Conservation (phyloP, 2,329 filamentous ascomycete genomes). For the Ambrosiella beaveri region DNA sequence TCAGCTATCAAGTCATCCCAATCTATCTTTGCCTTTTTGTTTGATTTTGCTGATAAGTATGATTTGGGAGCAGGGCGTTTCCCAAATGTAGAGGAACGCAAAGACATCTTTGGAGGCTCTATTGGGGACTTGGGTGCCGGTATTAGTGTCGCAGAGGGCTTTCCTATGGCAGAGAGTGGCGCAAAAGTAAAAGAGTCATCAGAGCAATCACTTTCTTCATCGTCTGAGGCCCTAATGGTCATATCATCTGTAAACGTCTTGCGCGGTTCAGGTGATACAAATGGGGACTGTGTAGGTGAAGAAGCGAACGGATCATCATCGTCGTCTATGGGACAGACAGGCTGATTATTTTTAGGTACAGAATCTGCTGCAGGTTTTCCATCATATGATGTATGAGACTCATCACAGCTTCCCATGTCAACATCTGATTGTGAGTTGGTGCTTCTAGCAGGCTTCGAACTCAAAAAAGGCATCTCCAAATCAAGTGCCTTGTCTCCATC, state of each 20-base stretch:
- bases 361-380: not conserved
- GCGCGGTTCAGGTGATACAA: constrained; percentile 6
- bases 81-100: too few relatives aligned
- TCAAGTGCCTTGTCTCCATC: not conserved
- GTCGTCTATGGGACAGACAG: not conserved
- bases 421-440: not conserved
- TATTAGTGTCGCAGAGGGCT: not conserved
- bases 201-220: constrained; percentile 40
- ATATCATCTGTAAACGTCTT: constrained; percentile 28
- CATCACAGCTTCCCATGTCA: not conserved
- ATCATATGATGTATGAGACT: not conserved
- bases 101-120: not conserved
- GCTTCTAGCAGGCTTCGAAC: too few relatives aligned
- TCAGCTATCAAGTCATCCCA: constrained; percentile 6
- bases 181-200: constrained; percentile 37
- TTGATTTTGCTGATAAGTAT: not conserved
- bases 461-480: not conserved
- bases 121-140: not conserved
- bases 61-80: too few relatives aligned
- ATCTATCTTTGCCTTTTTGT: constrained; percentile 1
- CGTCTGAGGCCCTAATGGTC: constrained; percentile 54
- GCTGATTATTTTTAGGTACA: not conserved
- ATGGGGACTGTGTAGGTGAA: not conserved
- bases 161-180: not conserved
- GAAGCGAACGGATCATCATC: constrained; percentile 6